Conservation (phyloP, 768 basidiomycete genomes). For the Astraeus odoratus region DNA sequence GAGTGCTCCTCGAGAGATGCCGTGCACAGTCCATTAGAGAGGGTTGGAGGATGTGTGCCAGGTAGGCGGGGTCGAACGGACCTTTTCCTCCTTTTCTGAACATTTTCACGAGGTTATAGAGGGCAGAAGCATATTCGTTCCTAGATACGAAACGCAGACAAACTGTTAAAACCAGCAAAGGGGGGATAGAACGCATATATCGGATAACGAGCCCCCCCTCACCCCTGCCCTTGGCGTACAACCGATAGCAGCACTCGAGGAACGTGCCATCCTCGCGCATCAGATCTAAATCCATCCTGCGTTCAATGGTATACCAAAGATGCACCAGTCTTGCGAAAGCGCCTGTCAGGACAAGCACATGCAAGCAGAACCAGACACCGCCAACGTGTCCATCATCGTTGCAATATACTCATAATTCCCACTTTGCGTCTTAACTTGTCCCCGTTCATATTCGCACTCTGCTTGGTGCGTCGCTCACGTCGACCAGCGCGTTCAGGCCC, state of each 20-base stretch:
- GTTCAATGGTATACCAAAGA: conserved; percentile 91
- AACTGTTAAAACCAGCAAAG: too few species aligned
- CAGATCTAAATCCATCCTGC: conserved; percentile 76
- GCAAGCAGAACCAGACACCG: conserved; percentile 45
- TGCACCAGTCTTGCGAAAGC: conserved; percentile 66
- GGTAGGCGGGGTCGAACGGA: conserved; percentile 92
- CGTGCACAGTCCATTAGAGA: conserved; percentile 98
- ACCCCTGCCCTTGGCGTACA: conserved; percentile 83
- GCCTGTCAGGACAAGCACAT: background rate
- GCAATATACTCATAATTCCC: conserved; percentile 96
- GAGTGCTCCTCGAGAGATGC: conserved; percentile 86
- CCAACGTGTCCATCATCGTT: conserved; percentile 90
- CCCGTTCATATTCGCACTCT: conserved; percentile 92
- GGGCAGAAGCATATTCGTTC: conserved; percentile 77
- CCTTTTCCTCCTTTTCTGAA: conserved; percentile 89
- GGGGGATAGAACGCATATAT: conserved; percentile 41
- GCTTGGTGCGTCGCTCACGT: conserved; percentile 99
- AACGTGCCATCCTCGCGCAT: conserved; percentile 82
- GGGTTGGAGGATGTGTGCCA: conserved; percentile 96
- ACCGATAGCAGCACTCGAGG: conserved; percentile 74
- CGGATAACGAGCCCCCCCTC: conserved; percentile 92
- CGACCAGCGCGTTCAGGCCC: conserved; percentile 94
- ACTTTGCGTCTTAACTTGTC: conserved; percentile 98
- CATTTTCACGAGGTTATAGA: conserved; percentile 93
- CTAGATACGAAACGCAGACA: conserved; percentile 34